Percentiles rank a stretch among this genome's conserved stretches.
These are phyloP conservation scores for Mycena maculata DNA, from an alignment of 768 basidiomycete species.

Conservation along the genomic window DNA sequence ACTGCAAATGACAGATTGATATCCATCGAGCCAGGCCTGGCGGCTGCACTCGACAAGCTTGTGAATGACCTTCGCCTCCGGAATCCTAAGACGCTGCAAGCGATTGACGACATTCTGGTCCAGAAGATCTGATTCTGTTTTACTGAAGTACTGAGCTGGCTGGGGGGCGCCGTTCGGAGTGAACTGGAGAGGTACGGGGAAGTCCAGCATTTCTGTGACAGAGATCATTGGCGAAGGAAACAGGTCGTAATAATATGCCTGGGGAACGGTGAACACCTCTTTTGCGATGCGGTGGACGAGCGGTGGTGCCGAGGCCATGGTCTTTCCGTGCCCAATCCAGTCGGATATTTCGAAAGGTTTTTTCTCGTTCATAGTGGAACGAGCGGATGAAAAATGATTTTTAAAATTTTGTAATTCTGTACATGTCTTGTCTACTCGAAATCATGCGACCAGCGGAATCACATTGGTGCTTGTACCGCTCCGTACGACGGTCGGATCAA, in stretches of 20 bases:
- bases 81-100: background rate
- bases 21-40: background rate
- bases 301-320: background rate
- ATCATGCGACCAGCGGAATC: too few relatives aligned
- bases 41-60: background rate
- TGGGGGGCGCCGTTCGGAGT: background rate
- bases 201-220: constrained; percentile 1
- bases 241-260: background rate
- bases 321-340: constrained; percentile 1
- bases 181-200: background rate
- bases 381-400: too few relatives aligned
- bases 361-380: constrained; percentile 4
- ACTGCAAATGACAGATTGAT: background rate
- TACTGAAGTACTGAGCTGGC: constrained; percentile 11
- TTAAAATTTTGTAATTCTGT: too few relatives aligned
- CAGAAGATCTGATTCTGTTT: background rate
- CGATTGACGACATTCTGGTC: background rate
- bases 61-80: background rate
- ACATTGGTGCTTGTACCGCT: too few relatives aligned
- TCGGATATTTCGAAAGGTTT: background rate
- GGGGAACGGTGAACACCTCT: background rate
- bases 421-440: too few relatives aligned
- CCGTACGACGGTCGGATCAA: too few relatives aligned
- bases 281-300: background rate
- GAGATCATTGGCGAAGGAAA: background rate